Evolutionary conservation across 2,329 filamentous ascomycete species (phyloP), one percentile per base, ranked within the genome.

Genomic region (Monosporascus sp.): DNA sequence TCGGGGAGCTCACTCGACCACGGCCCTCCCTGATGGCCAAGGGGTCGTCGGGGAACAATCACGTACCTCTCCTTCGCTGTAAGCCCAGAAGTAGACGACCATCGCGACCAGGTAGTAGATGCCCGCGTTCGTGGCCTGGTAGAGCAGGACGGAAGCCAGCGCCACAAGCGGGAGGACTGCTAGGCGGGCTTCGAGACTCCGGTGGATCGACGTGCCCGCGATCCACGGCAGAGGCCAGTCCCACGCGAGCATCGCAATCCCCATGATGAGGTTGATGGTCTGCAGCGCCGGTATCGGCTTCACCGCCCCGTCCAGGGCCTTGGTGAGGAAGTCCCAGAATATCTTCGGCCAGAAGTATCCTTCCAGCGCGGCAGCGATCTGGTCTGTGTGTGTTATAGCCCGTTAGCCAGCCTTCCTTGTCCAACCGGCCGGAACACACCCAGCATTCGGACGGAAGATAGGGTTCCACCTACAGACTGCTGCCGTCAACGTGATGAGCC

Each of bases 321-420:
- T 91, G 56, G 93, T 97, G 60, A 94, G 74, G 71, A 96, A 96
- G 73, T 99, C 94, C 88, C 89, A 99, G 75, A 99, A 96, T 68
- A 99, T 87, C 72, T 99, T 99, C 61, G 94, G 94, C 91, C 92
- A 99, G 82, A 99, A 93, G 80, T 94, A 96, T 66, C 83, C 86
- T 74, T 95, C 83, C 53, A 99, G 75, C 17, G 88, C 86, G 56
- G 91, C 91, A 55, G 79, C 85, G 58, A 97, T 73, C 82, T 99
- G 94, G 71, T 96, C 91, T 96, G 66, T 39, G 45, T 15, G n/a
- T 20, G n/a, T 38, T 15, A 14, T 50, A 31, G 31, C 31, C 31
- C 31, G 63, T 73, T 62, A 73, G 66, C 54, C 50, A 50, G 14
- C 18, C 35, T 5, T n/a, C 2, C 48, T 51, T 8, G 11, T 25